phyloP scores from a whole-genome alignment of 148 eudicot genomes.

The Chenopodium berlandieri region DNA sequence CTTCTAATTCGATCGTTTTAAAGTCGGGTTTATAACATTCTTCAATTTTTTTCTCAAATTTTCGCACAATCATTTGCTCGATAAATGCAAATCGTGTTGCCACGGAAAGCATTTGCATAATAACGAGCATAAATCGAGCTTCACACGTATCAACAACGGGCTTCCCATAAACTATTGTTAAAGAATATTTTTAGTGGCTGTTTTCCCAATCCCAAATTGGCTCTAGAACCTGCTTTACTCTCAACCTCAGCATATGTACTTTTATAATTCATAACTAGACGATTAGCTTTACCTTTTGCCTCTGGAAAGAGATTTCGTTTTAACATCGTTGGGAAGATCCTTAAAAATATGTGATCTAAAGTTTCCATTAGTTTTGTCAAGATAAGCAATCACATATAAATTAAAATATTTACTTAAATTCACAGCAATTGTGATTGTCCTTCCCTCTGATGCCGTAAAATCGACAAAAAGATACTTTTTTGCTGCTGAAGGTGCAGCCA shows the following conservation, averaged over 20 bases:
- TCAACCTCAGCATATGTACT: background rate
- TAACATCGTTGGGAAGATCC: background rate
- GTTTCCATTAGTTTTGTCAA: no score
- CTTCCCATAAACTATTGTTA: background rate
- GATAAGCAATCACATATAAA: background rate
- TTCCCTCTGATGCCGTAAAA: no score
- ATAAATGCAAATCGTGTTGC: background rate
- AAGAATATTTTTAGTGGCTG: background rate
- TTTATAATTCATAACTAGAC: background rate
- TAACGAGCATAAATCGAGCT: background rate
- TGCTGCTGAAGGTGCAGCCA: background rate
- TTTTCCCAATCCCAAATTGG: background rate
- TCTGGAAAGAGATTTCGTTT: background rate
- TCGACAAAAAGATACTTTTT: background rate
- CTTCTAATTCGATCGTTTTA: no score
- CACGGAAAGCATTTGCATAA: conserved; percentile 13
- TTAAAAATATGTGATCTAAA: no score
- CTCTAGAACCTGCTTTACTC: background rate
- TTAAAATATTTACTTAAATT: no score
- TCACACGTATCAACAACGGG: background rate
- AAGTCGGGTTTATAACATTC: no score
- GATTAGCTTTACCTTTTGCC: conserved; percentile 5
- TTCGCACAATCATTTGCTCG: no score
- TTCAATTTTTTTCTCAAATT: no score
- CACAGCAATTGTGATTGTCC: no score